Evolutionary conservation across 139 green algal species (phyloP), one percentile per base, ranked within the genome.

Genomic region (Picochlorum sp.): DNA sequence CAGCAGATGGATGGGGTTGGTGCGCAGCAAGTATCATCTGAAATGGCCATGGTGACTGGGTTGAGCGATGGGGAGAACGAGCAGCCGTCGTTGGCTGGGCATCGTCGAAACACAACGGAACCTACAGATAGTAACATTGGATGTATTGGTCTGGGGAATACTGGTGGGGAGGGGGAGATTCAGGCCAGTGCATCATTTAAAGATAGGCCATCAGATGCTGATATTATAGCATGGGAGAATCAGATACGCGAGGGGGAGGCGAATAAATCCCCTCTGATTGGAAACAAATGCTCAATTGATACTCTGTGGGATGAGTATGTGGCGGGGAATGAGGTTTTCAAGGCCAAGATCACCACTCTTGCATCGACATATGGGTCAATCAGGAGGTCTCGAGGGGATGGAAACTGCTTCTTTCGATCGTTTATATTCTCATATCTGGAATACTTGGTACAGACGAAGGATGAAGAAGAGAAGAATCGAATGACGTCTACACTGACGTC

Each of bases 381-480:
- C 47, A 67, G 85, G 11, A 58, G 82, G 13, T 79, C 78, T 1
- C 66, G 82, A 5, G 79, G 80, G 7, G 82, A 90, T 51, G 85
- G 85, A 59, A 93, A 92, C 71, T 93, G 86, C 76, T 92, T 90
- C 66, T 90, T 83, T 63, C 60, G 67, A 16, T 70, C 68, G 45
- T 90, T 92, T 60, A 69, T 90, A 3, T 95, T 87, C 67, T 73
- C 69, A 14, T 90, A 88, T 63, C 64, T 95, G 49, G 87, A 95
- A 75, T 23, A 70, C 30, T 62, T 95, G 47, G 49, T 93, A 50
- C 16, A 66, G 7, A 60, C 44, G 0, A 38, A 62, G 23, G 77
- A 87, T 49, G 47, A 70, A 18, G 57, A 51, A 6, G 86, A 93
- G 64, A 73, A 73, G 26, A 71, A 83, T 60, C 49, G 66, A 9